Conservation (phyloP, 805 yeast species). For the Pichia kluyveri region DNA sequence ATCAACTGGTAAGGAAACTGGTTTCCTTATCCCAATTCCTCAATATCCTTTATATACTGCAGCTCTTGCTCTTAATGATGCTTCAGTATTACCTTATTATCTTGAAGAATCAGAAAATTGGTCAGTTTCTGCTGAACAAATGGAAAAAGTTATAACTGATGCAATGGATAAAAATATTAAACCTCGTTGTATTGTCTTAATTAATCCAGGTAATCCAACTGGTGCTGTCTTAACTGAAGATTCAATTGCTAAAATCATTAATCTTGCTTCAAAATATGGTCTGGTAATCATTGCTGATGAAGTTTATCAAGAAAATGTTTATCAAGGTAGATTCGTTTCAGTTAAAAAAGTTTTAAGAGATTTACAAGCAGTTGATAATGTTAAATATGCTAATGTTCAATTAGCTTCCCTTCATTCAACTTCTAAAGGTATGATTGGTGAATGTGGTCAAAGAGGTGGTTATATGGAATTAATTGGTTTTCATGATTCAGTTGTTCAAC, state of each 20-base stretch:
- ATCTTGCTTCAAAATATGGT: slow-evolving; percentile 77
- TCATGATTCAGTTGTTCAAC: slow-evolving; percentile 54
- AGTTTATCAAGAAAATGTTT: slow-evolving; percentile 92
- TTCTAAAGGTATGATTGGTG: slow-evolving; percentile 95
- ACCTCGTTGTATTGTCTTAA: slow-evolving; percentile 78
- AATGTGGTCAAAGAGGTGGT: slow-evolving; percentile 99
- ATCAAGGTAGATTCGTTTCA: slow-evolving; percentile 72
- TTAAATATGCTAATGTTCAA: slow-evolving; percentile 60
- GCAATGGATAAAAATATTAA: slow-evolving; percentile 43
- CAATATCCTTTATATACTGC: slow-evolving; percentile 98
- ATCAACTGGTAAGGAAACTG: slow-evolving; percentile 58
- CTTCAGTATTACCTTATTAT: slow-evolving; percentile 79
- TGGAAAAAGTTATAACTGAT: slow-evolving; percentile 43
- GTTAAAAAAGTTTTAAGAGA: slow-evolving; percentile 71
- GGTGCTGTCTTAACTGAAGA: slow-evolving; percentile 68
- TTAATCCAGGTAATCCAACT: slow-evolving; percentile 98
- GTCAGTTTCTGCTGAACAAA: slow-evolving; percentile 68
- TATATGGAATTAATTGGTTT: slow-evolving; percentile 92
- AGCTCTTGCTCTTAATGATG: slow-evolving; percentile 73
- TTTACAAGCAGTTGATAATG: slow-evolving; percentile 43
- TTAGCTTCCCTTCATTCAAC: slow-evolving; percentile 94
- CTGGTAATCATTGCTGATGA: slow-evolving; percentile 92
- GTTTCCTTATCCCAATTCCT: slow-evolving; percentile 91
- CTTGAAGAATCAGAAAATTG: slow-evolving; percentile 74
- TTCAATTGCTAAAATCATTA: slow-evolving; percentile 62